These are phyloP conservation scores for Plectosphaerella cucumerina DNA, from an alignment of 2,329 filamentous ascomycete species.

Conservation along the genomic window DNA sequence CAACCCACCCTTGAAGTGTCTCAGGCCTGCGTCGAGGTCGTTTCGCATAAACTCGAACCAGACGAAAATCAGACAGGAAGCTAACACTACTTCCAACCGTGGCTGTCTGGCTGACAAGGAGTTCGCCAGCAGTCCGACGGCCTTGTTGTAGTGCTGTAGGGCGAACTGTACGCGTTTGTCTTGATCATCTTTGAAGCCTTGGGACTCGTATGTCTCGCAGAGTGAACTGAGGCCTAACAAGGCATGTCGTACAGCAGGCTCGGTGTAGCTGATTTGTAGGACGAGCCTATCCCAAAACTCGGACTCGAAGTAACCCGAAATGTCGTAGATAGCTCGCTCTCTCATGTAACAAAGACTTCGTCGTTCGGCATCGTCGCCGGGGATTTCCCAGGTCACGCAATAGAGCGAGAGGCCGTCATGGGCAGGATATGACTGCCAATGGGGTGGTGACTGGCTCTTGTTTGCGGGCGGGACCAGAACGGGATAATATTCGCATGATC, in stretches of 20 bases:
- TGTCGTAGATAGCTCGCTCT: not conserved
- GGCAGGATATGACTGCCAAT: not conserved
- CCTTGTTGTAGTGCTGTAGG: slow-evolving; percentile 35
- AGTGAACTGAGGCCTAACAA: slow-evolving; percentile 34
- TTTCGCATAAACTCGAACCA: slow-evolving; percentile 1
- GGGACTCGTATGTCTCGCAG: slow-evolving; percentile 24
- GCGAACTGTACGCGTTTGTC: slow-evolving; percentile 22
- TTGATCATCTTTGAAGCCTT: not conserved
- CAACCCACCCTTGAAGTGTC: not conserved
- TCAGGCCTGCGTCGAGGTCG: not conserved
- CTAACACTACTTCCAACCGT: not conserved
- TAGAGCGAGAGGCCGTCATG: not conserved
- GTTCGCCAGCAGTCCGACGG: slow-evolving; percentile 25
- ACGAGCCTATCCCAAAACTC: not conserved
- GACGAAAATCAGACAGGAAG: not conserved
- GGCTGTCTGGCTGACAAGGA: slow-evolving; percentile 13
- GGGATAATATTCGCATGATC: not conserved
- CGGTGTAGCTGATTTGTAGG: not conserved
- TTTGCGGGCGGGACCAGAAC: not conserved
- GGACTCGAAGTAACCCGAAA: not conserved
- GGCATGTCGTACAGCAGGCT: slow-evolving; percentile 32
- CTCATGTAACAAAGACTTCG: not conserved
- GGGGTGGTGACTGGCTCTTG: not conserved
- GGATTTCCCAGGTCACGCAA: not conserved
- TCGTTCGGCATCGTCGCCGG: not conserved